Evolutionary conservation across 1,284 basidiomycete species (phyloP).

Genomic region (Heterobasidion parviporum): DNA sequence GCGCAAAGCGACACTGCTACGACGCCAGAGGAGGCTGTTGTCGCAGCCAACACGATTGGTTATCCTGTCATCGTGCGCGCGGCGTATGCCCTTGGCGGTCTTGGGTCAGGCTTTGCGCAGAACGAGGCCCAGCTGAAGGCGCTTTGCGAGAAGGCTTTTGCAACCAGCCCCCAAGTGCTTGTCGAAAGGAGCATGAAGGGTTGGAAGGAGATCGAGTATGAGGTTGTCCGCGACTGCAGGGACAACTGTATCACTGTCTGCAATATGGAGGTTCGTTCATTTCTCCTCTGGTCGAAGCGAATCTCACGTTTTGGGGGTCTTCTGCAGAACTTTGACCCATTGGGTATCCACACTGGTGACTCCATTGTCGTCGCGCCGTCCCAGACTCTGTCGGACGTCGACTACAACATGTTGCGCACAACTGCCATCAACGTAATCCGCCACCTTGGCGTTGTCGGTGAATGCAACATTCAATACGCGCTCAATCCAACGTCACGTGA

Average conservation of each 20-base stretch:
- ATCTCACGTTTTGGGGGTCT: conserved; percentile 2
- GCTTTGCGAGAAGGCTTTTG: conserved; percentile 90
- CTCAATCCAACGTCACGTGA: conserved; percentile 92
- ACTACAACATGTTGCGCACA: conserved; percentile 98
- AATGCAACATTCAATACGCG: conserved; percentile 99
- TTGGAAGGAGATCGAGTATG: conserved; percentile 99
- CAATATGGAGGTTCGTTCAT: conserved; percentile 89
- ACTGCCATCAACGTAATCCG: conserved; percentile 98
- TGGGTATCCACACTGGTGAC: conserved; percentile 98
- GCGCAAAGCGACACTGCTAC: conserved; percentile 84
- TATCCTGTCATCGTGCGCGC: conserved; percentile 97
- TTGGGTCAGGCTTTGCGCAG: conserved; percentile 93
- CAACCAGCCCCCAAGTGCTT: conserved; percentile 93
- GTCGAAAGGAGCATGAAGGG: conserved; percentile 99
- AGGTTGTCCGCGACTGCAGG: conserved; percentile 96
- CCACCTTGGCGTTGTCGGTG: conserved; percentile 94
- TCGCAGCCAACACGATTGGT: conserved; percentile 84
- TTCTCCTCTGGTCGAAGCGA: background rate
- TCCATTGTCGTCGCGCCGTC: conserved; percentile 99
- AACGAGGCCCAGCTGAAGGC: conserved; percentile 83
- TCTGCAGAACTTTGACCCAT: conserved; percentile 90
- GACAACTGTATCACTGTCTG: conserved; percentile 99
- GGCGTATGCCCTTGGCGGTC: conserved; percentile 92
- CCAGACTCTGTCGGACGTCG: conserved; percentile 94
- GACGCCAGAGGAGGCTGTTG: conserved; percentile 76